These are phyloP conservation scores for Trypanosoma lewisi DNA, from an alignment of 208 protist species.

Conservation along the genomic window DNA sequence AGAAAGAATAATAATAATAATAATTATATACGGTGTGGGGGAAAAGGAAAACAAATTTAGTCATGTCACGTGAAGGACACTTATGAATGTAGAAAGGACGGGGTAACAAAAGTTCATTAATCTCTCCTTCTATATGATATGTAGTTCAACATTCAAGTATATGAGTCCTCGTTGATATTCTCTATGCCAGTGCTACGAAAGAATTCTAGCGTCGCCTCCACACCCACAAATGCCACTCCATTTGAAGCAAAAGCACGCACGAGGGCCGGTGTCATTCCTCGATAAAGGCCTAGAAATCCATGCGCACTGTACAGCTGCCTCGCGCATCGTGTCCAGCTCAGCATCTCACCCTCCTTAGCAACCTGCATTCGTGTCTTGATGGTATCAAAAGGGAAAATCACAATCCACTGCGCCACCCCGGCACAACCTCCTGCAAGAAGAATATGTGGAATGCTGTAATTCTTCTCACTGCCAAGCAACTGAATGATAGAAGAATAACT, in stretches of 20 bases:
- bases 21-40: no score
- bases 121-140: no score
- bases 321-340: slow-evolving; percentile 23
- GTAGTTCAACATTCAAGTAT: neutral
- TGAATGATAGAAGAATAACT: slow-evolving; percentile 25
- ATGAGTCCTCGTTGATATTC: neutral
- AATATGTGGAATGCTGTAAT: slow-evolving; percentile 22
- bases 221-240: slow-evolving; percentile 23
- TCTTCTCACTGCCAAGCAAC: slow-evolving; percentile 13
- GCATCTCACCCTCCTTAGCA: slow-evolving; percentile 6
- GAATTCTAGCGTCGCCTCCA: slow-evolving; percentile 27
- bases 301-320: slow-evolving; percentile 15
- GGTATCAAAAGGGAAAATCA: slow-evolving; percentile 89
- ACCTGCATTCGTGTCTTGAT: slow-evolving; percentile 86
- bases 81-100: no score
- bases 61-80: no score
- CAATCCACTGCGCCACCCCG: slow-evolving; percentile 62
- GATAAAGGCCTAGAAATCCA: slow-evolving; percentile 22
- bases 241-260: slow-evolving; percentile 28
- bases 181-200: slow-evolving; percentile 17
- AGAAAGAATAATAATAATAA: no score
- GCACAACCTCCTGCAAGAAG: slow-evolving; percentile 65
- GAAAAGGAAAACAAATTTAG: no score
- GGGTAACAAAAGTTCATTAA: no score
- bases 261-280: slow-evolving; percentile 21